Evolutionary conservation across 495 filamentous ascomycete species (phyloP).

Genomic region (Penicillium angulare): DNA sequence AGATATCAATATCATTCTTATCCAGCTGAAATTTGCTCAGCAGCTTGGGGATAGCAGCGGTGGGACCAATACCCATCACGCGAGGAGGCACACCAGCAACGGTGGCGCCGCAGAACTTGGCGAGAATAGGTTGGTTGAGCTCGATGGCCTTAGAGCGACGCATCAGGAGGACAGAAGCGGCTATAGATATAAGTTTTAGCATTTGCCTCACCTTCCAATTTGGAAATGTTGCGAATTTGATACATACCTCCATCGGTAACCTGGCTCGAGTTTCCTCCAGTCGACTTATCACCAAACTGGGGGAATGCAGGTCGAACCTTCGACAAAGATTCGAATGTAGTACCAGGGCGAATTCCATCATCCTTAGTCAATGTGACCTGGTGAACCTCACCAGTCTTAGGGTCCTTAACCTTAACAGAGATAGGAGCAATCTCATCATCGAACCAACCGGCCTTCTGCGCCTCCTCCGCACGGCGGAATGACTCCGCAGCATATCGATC

Average conservation of each 20-base stretch:
- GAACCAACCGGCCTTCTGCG: slow-evolving; percentile 91
- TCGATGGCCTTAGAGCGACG: slow-evolving; percentile 84
- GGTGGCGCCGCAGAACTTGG: slow-evolving; percentile 90
- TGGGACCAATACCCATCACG: slow-evolving; percentile 97
- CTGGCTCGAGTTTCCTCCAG: slow-evolving; percentile 94
- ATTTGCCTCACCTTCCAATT: neutral
- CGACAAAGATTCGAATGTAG: slow-evolving; percentile 72
- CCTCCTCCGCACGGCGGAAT: slow-evolving; percentile 79
- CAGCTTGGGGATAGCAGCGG: slow-evolving; percentile 92
- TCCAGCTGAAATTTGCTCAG: slow-evolving; percentile 73
- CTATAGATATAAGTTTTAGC: slow-evolving; percentile 26
- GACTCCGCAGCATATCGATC: slow-evolving; percentile 85
- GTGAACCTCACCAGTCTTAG: slow-evolving; percentile 73
- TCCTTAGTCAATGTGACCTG: slow-evolving; percentile 77
- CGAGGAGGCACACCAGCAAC: slow-evolving; percentile 85
- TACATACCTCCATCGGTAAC: slow-evolving; percentile 82
- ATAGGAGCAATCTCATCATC: slow-evolving; percentile 95
- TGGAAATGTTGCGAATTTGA: neutral
- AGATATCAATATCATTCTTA: slow-evolving; percentile 82
- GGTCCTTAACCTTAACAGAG: slow-evolving; percentile 74
- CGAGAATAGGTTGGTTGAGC: slow-evolving; percentile 87
- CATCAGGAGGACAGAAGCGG: slow-evolving; percentile 90
- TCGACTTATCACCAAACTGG: slow-evolving; percentile 80
- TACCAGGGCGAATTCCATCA: slow-evolving; percentile 86
- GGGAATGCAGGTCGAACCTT: slow-evolving; percentile 94